These are phyloP conservation scores for Phialemoniopsis sp. DNA, from an alignment of 2,329 filamentous ascomycete species.

Conservation along the genomic window DNA sequence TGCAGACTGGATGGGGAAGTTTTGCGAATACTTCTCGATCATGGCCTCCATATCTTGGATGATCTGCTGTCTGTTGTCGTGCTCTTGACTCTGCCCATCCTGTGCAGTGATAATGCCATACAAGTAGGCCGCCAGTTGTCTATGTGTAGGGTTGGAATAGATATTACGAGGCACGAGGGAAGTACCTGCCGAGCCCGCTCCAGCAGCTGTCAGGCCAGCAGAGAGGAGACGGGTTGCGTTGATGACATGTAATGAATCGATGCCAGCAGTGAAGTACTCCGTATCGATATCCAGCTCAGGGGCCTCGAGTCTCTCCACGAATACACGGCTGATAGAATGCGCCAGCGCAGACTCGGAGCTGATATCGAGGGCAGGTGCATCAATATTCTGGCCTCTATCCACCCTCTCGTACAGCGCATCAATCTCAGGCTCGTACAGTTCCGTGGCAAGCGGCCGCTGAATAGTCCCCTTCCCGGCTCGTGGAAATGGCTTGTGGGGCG, in stretches of 20 bases:
- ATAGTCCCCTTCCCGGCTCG: slow-evolving; percentile 41
- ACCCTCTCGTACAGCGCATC: slow-evolving; percentile 30
- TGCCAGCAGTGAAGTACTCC: slow-evolving; percentile 32
- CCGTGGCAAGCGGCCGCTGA: slow-evolving; percentile 31
- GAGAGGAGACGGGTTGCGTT: slow-evolving; percentile 28
- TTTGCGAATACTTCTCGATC: slow-evolving; percentile 26
- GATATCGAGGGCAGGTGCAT: not conserved
- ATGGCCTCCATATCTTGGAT: slow-evolving; percentile 24
- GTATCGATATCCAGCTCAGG: slow-evolving; percentile 22
- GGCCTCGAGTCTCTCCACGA: slow-evolving; percentile 17
- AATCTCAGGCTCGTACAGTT: slow-evolving; percentile 37
- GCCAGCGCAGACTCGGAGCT: slow-evolving; percentile 16
- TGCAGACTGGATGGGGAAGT: slow-evolving; percentile 16
- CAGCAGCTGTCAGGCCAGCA: slow-evolving; percentile 22
- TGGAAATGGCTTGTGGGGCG: slow-evolving; percentile 34
- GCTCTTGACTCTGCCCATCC: too few species aligned
- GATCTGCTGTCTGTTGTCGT: slow-evolving; percentile 3
- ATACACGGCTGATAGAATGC: slow-evolving; percentile 22
- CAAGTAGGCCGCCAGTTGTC: slow-evolving; percentile 27
- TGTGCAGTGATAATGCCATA: slow-evolving; percentile 6
- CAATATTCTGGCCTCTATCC: slow-evolving; percentile 13
- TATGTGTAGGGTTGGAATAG: slow-evolving; percentile 30
- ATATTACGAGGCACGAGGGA: slow-evolving; percentile 30
- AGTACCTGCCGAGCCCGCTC: slow-evolving; percentile 23
- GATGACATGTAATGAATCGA: slow-evolving; percentile 37